A percentile compares a stretch with the other conserved stretches of the same genome.
phyloP scores from a whole-genome alignment of 1,284 basidiomycete genomes.

The Singerocomus inundabilis region DNA sequence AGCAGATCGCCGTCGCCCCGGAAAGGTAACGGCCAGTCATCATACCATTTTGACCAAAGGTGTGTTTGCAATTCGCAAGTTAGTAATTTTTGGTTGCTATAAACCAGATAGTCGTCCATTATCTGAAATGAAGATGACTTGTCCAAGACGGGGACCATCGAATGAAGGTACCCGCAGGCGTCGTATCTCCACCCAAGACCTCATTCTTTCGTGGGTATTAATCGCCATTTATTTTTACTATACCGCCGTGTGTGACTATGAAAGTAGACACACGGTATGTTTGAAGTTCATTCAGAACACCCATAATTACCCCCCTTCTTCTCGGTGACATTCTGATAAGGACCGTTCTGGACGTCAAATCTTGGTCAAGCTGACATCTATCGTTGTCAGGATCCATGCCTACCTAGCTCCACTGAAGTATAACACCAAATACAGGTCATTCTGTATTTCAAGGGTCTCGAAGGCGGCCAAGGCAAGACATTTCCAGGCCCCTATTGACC shows the following conservation, averaged over 20 bases:
- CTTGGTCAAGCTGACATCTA: background rate
- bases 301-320: background rate
- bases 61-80: background rate
- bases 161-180: background rate
- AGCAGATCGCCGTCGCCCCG: background rate
- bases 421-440: background rate
- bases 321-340: background rate
- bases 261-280: background rate
- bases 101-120: constrained; percentile 7
- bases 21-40: constrained; percentile 1
- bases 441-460: background rate
- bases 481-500: background rate
- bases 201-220: constrained; percentile 3
- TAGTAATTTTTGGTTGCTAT: background rate
- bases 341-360: background rate
- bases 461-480: constrained; percentile 6
- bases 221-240: background rate
- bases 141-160: background rate
- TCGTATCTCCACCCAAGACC: background rate
- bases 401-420: background rate
- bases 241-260: background rate
- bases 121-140: background rate
- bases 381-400: background rate
- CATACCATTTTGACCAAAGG: constrained; percentile 10
- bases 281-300: constrained; percentile 2